Percentiles rank a stretch among this genome's conserved stretches.
phyloP scores from a whole-genome alignment of 176 grass and related monocot species.

The Ensete ventricosum region DNA sequence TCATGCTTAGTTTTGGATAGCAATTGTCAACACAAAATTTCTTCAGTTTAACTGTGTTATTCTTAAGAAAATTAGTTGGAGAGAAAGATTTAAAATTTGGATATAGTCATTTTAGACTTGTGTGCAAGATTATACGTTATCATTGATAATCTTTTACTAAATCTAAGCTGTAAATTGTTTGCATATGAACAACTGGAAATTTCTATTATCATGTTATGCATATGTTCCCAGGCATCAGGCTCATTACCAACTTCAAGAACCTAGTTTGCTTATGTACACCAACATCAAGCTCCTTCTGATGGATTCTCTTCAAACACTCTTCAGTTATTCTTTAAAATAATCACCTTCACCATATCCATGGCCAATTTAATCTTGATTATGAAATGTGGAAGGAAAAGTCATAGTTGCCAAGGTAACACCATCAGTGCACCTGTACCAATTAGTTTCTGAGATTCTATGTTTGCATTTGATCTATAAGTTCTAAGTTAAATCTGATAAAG shows the following conservation, averaged over 20 bases:
- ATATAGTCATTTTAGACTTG: too few relatives aligned
- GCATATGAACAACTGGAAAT: too few relatives aligned
- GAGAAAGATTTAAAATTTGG: too few relatives aligned
- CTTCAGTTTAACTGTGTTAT: too few relatives aligned
- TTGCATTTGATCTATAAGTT: not conserved
- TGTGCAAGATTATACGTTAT: too few relatives aligned
- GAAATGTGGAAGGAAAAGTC: not conserved
- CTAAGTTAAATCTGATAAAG: not conserved
- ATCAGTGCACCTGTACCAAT: not conserved
- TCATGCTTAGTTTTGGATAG: too few relatives aligned
- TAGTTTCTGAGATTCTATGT: not conserved
- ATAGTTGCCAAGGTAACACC: not conserved
- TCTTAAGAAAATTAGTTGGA: too few relatives aligned
- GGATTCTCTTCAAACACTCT: not conserved
- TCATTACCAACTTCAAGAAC: not conserved
- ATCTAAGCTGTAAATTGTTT: too few relatives aligned
- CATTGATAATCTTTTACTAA: too few relatives aligned
- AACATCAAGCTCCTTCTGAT: not conserved
- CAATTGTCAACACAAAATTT: too few relatives aligned
- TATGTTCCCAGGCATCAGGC: not conserved
- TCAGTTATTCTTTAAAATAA: not conserved
- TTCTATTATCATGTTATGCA: not conserved
- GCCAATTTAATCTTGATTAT: not conserved
- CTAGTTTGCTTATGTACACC: not conserved
- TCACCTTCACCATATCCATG: not conserved